phyloP scores from a whole-genome alignment of 2,329 filamentous ascomycete species.

The Arthrobotrys megalospora region DNA sequence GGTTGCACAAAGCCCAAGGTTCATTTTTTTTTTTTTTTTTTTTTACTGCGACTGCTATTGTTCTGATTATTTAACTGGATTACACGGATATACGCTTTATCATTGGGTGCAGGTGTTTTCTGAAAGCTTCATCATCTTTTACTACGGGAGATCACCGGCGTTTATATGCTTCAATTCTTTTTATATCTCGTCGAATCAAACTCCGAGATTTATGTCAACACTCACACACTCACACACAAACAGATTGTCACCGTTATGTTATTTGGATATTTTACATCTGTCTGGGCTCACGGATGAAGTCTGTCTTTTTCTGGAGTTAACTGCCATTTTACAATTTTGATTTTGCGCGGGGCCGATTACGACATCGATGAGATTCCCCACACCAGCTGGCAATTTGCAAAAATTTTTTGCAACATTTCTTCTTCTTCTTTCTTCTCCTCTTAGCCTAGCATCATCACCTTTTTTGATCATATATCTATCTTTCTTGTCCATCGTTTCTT shows the following conservation, averaged over 20 bases:
- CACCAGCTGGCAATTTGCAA: neutral
- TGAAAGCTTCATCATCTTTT: constrained; percentile 4
- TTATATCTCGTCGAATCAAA: neutral
- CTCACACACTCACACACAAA: constrained; percentile 1
- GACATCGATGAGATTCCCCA: constrained; percentile 8
- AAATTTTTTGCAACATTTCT: too few relatives aligned
- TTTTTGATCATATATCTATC: constrained; percentile 7
- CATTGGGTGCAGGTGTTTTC: constrained; percentile 26
- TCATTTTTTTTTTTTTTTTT: neutral
- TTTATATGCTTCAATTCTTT: constrained; percentile 5
- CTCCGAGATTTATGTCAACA: neutral
- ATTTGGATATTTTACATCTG: constrained; percentile 31
- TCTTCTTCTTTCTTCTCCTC: too few relatives aligned
- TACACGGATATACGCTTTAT: constrained; percentile 35
- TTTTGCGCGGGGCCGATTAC: constrained; percentile 9
- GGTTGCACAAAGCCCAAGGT: constrained; percentile 11
- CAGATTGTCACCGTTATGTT: constrained; percentile 7
- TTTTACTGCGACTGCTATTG: constrained; percentile 1
- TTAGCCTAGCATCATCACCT: neutral
- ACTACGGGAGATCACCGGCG: constrained; percentile 8
- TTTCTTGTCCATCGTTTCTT: constrained; percentile 39
- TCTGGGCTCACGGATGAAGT: constrained; percentile 29
- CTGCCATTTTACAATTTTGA: constrained; percentile 6
- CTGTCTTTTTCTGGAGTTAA: constrained; percentile 38
- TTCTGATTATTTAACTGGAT: constrained; percentile 1